Evolutionary conservation across 352 stramenopile genomes (phyloP), one percentile per base, ranked within the genome.

Genomic region (Pythium diclinum): DNA sequence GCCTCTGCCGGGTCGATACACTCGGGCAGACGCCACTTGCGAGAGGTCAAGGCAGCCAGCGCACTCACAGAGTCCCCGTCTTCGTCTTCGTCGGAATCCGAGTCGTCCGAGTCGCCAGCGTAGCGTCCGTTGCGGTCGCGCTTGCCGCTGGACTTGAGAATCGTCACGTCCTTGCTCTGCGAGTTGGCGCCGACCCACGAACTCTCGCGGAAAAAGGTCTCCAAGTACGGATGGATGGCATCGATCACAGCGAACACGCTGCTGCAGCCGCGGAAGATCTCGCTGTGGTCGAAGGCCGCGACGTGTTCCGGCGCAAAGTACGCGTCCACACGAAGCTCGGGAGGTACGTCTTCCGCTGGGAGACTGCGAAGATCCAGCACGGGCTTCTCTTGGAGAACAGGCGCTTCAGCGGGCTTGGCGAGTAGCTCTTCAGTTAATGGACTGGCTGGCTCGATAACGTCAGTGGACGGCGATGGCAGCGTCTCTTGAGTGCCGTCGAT

Each of bases 191-290:
- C 49, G 34, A 65, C 44, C 65, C 65, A 72, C 21, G 32, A 19
- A 10, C 52, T 57, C 23, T 63, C 57, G 23, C 36, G 33, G 40
- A 92, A 85, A 70, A 85, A 91, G 17, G 60, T 67, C 9, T 63
- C 36, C 30, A 85, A 57, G 63, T 92, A 92, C 36, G 71, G 62
- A 34, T 81, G 79, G 61, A 92, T 87, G 30, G 69, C 72, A 57
- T 89, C 79, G 17, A 92, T 64, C n/a, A 83, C 73, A 1, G 71
- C 72, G 11, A 91, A 78, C 0, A 93, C 82, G 44, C 81, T 77
- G 21, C 68, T 67, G 63, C 80, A 87, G 17, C 68, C 68, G 17
- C 81, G 65, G 56, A 93, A 90, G 11, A 93, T 51, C 0, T 63
- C 67, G 9, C 57, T 56, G 59, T 93, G 82, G 30, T 79, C 73